Evolutionary conservation across 192 early-diverging fungal species (phyloP), one percentile per base, ranked within the genome.

Genomic region (Paraglomus brasilianum): DNA sequence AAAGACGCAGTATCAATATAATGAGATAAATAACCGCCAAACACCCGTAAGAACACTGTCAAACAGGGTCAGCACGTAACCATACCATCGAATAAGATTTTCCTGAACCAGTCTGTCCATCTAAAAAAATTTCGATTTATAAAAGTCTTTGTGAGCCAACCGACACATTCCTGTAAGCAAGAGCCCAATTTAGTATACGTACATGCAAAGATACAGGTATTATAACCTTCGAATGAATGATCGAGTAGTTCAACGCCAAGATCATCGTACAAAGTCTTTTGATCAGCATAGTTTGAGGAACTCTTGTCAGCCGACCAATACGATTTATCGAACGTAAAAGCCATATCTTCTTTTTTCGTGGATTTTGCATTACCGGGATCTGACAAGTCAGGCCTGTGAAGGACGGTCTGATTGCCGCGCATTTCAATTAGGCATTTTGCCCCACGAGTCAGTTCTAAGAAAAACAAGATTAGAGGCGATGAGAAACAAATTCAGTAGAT

Each of bases 161-260:
- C 38, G 22, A 62, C n/a, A 64, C 15, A 13, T 15, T 60, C 63
- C 19, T 47, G 9, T 50, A 60, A 71, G 55, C 22, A 4, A 71
- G 51, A 13, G 42, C 10, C 22, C 47, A 69, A 15, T 49, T 38
- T 50, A 21, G 40, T 71, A 50, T 38, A 74, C 82, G 81, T 86
- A 88, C 85, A 97, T 13, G 95, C 95, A 76, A 97, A 95, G 45
- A 97, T 87, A 78, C 93, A 95, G 47, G 86, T 89, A 75, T 97
- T 94, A 78, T 94, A 97, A 24, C 95, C 95, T 15, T 82, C 83
- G 55, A 97, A 88, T 3, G 94, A 89, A 69, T 96, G 94, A 55
- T 90, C 85, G 5, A 96, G 80, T 19, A 97, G 72, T 11, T 92
- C 87, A 36, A 76, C 77, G 7, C 93, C 93, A 17, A 95, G 81